phyloP scores from a whole-genome alignment of 495 filamentous ascomycete species.

The Daldinia caldariorum region DNA sequence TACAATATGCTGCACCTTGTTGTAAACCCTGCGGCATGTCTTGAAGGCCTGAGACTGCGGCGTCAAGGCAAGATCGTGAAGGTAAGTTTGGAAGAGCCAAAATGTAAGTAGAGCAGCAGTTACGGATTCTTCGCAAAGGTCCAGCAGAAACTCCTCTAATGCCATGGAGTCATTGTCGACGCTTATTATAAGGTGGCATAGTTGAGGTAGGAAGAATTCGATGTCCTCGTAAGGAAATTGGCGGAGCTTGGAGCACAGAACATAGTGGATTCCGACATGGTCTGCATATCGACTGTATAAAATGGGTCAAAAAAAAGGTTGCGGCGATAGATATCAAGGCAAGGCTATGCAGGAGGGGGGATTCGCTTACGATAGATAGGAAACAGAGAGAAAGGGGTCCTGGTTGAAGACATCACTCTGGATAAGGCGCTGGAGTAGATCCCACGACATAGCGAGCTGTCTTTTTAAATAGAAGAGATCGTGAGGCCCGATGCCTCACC shows the following conservation, averaged over 20 bases:
- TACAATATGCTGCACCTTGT: slow-evolving; percentile 81
- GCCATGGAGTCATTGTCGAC: slow-evolving; percentile 87
- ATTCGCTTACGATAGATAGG: slow-evolving; percentile 75
- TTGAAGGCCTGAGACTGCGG: slow-evolving; percentile 75
- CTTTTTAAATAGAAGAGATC: slow-evolving; percentile 33
- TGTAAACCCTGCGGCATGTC: slow-evolving; percentile 78
- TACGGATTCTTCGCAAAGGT: slow-evolving; percentile 81
- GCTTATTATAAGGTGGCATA: slow-evolving; percentile 81
- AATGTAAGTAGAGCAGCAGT: slow-evolving; percentile 81
- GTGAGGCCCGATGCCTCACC: slow-evolving; percentile 46
- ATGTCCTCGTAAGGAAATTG: slow-evolving; percentile 84
- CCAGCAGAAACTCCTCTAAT: slow-evolving; percentile 80
- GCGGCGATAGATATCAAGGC: neutral
- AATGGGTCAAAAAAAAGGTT: slow-evolving; percentile 33
- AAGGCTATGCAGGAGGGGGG: slow-evolving; percentile 10
- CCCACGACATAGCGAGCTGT: slow-evolving; percentile 58
- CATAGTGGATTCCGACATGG: slow-evolving; percentile 82
- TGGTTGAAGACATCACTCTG: slow-evolving; percentile 85
- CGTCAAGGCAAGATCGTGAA: slow-evolving; percentile 74
- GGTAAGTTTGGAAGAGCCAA: slow-evolving; percentile 84
- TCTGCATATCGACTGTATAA: slow-evolving; percentile 75
- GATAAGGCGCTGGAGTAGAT: slow-evolving; percentile 79
- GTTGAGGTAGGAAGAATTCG: slow-evolving; percentile 83
- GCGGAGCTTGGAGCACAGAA: slow-evolving; percentile 80
- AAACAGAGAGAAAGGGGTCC: slow-evolving; percentile 80